Evolutionary conservation across 495 filamentous ascomycete genomes (phyloP).

Genomic region (Podospora tetraspora): DNA sequence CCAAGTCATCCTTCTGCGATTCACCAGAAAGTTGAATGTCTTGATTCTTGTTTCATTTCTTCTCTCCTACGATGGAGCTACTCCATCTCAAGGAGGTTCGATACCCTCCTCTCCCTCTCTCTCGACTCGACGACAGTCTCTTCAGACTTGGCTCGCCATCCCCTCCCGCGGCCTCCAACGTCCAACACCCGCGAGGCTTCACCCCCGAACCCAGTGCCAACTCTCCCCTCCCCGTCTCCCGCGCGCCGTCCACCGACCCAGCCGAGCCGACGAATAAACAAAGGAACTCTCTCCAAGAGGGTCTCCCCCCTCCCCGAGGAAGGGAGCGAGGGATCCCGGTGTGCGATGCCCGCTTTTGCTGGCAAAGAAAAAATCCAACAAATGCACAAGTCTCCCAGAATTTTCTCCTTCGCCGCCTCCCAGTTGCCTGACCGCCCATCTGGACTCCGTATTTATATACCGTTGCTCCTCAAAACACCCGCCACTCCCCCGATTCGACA

Average conservation of each 20-base stretch:
- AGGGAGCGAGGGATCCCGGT: background rate
- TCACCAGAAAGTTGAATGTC: background rate
- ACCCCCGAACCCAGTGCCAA: background rate
- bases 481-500: background rate
- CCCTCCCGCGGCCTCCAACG: no score
- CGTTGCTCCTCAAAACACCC: background rate
- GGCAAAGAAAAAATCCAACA: background rate
- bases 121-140: background rate
- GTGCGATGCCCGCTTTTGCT: background rate
- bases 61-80: background rate
- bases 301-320: background rate
- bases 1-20: background rate
- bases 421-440: background rate
- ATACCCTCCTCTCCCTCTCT: background rate
- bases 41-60: background rate
- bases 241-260: background rate
- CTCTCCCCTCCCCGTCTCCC: background rate
- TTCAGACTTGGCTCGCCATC: background rate
- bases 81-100: background rate
- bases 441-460: background rate
- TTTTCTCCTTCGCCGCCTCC: background rate
- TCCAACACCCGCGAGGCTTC: background rate
- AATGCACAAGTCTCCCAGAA: background rate
- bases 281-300: background rate
- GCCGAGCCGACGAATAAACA: background rate